Conservation (phyloP, 306 rosid genomes). For the Carpinus fangiana region DNA sequence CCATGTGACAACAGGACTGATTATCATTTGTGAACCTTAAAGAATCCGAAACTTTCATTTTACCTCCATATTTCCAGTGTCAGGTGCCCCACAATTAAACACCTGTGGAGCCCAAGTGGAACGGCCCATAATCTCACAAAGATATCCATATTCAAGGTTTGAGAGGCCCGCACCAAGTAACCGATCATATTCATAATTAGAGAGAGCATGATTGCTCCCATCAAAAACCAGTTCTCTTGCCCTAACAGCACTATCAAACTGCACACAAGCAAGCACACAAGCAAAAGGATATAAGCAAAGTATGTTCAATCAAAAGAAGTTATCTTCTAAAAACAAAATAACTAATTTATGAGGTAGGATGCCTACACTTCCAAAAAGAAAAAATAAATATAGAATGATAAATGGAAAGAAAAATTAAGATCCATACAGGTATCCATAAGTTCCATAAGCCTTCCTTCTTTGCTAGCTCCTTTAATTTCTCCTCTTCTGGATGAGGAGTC, state of each 20-base stretch:
- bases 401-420: slow-evolving; percentile 28
- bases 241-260: slow-evolving; percentile 91
- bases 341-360: background rate
- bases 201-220: slow-evolving; percentile 51
- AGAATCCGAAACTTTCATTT: slow-evolving; percentile 29
- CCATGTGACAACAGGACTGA: slow-evolving; percentile 2
- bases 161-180: slow-evolving; percentile 91
- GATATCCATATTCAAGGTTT: slow-evolving; percentile 94
- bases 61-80: slow-evolving; percentile 99
- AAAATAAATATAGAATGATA: slow-evolving; percentile 20
- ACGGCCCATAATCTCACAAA: slow-evolving; percentile 96
- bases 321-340: background rate
- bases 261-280: slow-evolving; percentile 47
- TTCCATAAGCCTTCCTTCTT: slow-evolving; percentile 97
- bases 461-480: slow-evolving; percentile 83
- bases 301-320: background rate
- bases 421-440: slow-evolving; percentile 84
- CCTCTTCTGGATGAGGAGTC: slow-evolving; percentile 92
- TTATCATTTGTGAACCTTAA: slow-evolving; percentile 16
- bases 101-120: slow-evolving; percentile 95
- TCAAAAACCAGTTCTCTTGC: slow-evolving; percentile 62
- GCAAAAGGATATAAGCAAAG: slow-evolving; percentile 16
- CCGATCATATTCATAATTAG: slow-evolving; percentile 43
- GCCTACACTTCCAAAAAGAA: slow-evolving; percentile 11
- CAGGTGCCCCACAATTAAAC: slow-evolving; percentile 92